Conservation (phyloP, 2,329 filamentous ascomycete species). For the Ascochyta rabiei region DNA sequence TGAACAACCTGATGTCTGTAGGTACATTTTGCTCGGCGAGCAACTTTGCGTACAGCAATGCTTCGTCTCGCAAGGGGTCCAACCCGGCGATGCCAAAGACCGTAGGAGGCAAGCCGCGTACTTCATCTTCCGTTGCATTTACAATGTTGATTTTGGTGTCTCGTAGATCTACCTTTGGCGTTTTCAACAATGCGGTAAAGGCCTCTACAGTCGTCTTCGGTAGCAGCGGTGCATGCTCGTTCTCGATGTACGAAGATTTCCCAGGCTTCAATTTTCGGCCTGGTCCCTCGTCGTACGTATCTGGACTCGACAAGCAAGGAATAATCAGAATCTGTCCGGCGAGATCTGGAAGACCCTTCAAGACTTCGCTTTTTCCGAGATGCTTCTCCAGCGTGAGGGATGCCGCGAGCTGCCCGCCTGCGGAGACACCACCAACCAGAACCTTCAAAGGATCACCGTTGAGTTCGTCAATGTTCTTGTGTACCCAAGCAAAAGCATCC, state of each 20-base stretch:
- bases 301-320: conserved; percentile 46
- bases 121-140: conserved; percentile 43
- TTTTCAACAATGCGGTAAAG: conserved; percentile 37
- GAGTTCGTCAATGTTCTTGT: conserved; percentile 50
- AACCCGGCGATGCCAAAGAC: conserved; percentile 58
- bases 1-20: conserved; percentile 57
- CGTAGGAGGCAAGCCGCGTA: conserved; percentile 54
- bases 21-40: conserved; percentile 56
- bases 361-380: conserved; percentile 44
- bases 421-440: conserved; percentile 58
- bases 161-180: conserved; percentile 28
- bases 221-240: conserved; percentile 56
- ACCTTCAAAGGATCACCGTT: conserved; percentile 53
- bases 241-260: conserved; percentile 52
- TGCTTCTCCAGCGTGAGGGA: conserved; percentile 55
- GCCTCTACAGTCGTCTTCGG: conserved; percentile 47
- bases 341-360: conserved; percentile 41
- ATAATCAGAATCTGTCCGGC: conserved; percentile 55
- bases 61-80: conserved; percentile 59
- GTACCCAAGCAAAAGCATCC: conserved; percentile 62
- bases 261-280: conserved; percentile 44
- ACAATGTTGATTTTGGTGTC: conserved; percentile 42
- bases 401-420: conserved; percentile 58
- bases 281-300: conserved; percentile 48
- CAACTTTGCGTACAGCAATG: conserved; percentile 53